Evolutionary conservation across 768 basidiomycete species (phyloP).

Genomic region (Guyanaporus albipodus): DNA sequence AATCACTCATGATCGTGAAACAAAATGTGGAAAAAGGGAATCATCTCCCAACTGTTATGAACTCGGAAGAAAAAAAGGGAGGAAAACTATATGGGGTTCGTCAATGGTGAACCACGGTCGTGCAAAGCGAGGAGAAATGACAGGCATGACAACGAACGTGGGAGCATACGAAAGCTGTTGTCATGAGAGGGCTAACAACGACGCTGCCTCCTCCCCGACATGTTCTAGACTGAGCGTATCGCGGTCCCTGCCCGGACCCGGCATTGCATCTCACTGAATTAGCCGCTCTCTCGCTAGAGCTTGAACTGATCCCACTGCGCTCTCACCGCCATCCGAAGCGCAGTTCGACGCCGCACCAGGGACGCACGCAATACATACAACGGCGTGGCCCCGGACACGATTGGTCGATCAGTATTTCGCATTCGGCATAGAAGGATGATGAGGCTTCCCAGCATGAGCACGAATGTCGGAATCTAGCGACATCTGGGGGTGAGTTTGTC

Average conservation of each 20-base stretch:
- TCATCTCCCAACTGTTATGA: background rate
- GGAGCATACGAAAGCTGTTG: background rate
- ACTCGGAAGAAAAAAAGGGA: background rate
- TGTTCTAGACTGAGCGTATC: background rate
- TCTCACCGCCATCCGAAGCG: constrained; percentile 27
- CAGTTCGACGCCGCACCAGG: constrained; percentile 25
- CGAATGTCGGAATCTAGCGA: constrained; percentile 36
- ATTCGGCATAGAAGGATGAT: background rate
- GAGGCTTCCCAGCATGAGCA: constrained; percentile 45
- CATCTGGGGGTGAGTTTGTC: too few relatives aligned
- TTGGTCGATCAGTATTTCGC: background rate
- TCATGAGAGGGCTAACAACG: constrained; percentile 9
- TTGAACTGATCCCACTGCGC: constrained; percentile 29
- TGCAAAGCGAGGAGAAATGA: constrained; percentile 11
- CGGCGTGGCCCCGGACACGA: constrained; percentile 4
- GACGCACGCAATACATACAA: constrained; percentile 18
- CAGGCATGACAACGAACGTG: background rate
- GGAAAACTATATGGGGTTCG: background rate
- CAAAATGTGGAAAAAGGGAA: background rate
- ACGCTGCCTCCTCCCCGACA: background rate
- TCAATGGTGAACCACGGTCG: constrained; percentile 11
- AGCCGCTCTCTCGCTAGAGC: constrained; percentile 24
- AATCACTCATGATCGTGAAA: constrained; percentile 3
- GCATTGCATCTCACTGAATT: constrained; percentile 26
- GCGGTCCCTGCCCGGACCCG: constrained; percentile 20